Evolutionary conservation across 2,329 filamentous ascomycete genomes (phyloP).

Genomic region (Fusarium sp.): DNA sequence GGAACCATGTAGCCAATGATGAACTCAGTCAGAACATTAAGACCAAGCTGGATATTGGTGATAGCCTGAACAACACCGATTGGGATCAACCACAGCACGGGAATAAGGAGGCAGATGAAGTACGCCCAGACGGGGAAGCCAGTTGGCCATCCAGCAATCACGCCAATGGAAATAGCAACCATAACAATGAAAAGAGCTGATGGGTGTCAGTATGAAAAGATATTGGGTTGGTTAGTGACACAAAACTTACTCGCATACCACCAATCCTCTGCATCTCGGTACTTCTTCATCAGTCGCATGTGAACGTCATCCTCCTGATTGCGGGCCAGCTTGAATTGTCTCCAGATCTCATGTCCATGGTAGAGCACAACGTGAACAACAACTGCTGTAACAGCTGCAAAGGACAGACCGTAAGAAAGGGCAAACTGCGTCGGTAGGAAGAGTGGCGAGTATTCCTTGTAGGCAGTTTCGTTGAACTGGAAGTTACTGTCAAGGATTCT

Average conservation of each 20-base stretch:
- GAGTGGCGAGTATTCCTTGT: slow-evolving; percentile 72
- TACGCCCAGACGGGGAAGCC: slow-evolving; percentile 69
- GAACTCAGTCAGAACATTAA: slow-evolving; percentile 79
- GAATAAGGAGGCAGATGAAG: slow-evolving; percentile 66
- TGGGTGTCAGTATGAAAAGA: slow-evolving; percentile 17
- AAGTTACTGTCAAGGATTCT: slow-evolving; percentile 66
- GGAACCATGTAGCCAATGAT: slow-evolving; percentile 79
- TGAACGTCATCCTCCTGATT: slow-evolving; percentile 68
- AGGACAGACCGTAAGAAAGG: slow-evolving; percentile 70
- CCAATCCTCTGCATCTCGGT: slow-evolving; percentile 68
- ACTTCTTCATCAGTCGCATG: slow-evolving; percentile 71
- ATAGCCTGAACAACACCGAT: slow-evolving; percentile 71
- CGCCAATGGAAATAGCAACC: slow-evolving; percentile 64
- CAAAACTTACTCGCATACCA: slow-evolving; percentile 64
- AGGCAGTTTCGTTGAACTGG: slow-evolving; percentile 69
- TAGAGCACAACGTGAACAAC: slow-evolving; percentile 66
- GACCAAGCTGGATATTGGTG: slow-evolving; percentile 70
- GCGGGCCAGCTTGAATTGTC: slow-evolving; percentile 64
- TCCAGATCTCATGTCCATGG: slow-evolving; percentile 65
- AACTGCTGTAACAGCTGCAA: slow-evolving; percentile 73
- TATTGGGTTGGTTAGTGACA: slow-evolving; percentile 41
- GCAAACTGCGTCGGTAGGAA: slow-evolving; percentile 72
- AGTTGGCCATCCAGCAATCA: slow-evolving; percentile 65
- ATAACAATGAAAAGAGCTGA: slow-evolving; percentile 61
- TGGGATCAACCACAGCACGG: slow-evolving; percentile 68